phyloP scores from a whole-genome alignment of 345 rosid species.

The Eucalyptus caleyi region DNA sequence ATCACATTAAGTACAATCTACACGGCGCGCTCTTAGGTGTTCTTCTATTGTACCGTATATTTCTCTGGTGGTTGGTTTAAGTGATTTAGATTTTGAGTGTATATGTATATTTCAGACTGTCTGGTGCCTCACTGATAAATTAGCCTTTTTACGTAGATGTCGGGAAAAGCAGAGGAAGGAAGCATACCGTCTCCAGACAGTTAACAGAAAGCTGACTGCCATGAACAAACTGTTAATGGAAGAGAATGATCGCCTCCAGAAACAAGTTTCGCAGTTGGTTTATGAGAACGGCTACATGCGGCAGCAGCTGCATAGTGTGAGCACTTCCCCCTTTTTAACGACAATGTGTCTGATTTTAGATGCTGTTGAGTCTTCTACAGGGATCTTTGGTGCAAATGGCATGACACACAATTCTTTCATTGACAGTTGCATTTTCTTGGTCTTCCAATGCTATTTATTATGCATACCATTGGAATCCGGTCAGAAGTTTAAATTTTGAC shows the following conservation, averaged over 20 bases:
- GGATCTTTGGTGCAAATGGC: not conserved
- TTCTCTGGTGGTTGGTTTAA: not conserved
- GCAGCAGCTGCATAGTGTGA: slow-evolving; percentile 59
- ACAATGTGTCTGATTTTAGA: not conserved
- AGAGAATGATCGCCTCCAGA: slow-evolving; percentile 96
- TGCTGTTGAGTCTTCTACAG: not conserved
- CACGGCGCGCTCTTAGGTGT: not conserved
- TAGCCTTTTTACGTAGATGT: slow-evolving; percentile 26
- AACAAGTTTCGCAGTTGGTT: slow-evolving; percentile 94
- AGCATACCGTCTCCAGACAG: slow-evolving; percentile 82
- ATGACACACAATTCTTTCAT: not conserved
- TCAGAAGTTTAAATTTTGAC: not conserved
- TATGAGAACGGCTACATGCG: slow-evolving; percentile 89
- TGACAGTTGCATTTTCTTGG: not conserved
- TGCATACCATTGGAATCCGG: not conserved
- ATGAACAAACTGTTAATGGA: slow-evolving; percentile 98
- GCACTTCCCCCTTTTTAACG: not conserved
- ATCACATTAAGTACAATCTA: not conserved
- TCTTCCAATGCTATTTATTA: not conserved
- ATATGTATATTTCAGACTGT: not conserved
- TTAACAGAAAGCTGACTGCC: slow-evolving; percentile 79
- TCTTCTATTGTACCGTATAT: not conserved
- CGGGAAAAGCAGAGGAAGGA: slow-evolving; percentile 98
- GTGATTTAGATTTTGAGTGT: not conserved
- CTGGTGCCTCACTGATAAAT: not conserved